These are phyloP conservation scores for Diaporthe citri DNA, from an alignment of 2,329 filamentous ascomycete genomes.

Conservation along the genomic window DNA sequence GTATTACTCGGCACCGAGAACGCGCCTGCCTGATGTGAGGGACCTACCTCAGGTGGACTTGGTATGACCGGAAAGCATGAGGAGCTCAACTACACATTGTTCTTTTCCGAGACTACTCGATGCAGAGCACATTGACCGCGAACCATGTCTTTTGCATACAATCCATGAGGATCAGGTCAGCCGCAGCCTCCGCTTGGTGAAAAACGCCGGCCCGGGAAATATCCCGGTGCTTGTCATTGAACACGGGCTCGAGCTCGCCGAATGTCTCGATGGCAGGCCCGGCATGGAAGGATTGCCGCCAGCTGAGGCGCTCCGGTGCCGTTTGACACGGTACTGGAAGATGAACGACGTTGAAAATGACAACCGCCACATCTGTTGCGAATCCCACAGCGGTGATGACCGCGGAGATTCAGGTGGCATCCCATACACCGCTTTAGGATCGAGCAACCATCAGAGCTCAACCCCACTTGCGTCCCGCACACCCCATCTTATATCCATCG, in stretches of 20 bases:
- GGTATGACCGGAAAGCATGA: neutral
- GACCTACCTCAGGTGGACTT: neutral
- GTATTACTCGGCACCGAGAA: neutral
- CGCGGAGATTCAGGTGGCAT: neutral
- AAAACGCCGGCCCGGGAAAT: neutral
- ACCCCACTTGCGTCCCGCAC: neutral
- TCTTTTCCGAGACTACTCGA: neutral
- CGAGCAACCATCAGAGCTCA: neutral
- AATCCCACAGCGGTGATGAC: neutral
- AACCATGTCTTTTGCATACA: neutral
- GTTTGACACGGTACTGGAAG: neutral
- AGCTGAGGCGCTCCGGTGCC: neutral
- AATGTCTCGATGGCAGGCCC: neutral
- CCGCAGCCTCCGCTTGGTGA: neutral
- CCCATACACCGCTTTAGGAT: neutral
- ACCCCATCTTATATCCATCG: neutral
- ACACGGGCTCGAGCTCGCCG: neutral
- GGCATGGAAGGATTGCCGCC: neutral
- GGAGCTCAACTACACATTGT: neutral
- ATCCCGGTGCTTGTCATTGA: neutral
- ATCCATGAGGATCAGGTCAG: neutral
- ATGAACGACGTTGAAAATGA: neutral
- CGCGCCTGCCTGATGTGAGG: neutral
- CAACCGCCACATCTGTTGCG: neutral
- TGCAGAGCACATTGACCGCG: neutral